Conservation (phyloP, 768 basidiomycete species). For the Kwoniella bestiolae region DNA sequence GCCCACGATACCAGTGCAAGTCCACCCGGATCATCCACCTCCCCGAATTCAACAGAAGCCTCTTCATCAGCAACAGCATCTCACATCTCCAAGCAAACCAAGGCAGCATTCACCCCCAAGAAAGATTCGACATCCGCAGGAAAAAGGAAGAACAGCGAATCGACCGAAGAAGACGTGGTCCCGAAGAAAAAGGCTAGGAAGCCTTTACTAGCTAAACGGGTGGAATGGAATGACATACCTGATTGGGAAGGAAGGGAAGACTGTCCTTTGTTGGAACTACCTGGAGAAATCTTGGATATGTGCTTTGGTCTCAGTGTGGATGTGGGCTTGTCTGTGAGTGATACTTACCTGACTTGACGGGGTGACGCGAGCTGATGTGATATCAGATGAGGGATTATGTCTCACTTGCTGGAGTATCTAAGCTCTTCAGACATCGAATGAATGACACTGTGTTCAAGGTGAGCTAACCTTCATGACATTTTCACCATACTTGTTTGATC, state of each 20-base stretch:
- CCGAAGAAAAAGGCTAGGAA: not conserved
- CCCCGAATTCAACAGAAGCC: too few relatives aligned
- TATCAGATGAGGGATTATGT: conserved; percentile 34
- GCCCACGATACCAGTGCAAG: too few relatives aligned
- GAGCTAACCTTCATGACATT: not conserved
- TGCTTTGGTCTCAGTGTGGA: conserved; percentile 15
- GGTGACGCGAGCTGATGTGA: not conserved
- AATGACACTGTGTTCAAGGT: conserved; percentile 33
- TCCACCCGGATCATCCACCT: not conserved
- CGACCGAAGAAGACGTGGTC: conserved; percentile 1
- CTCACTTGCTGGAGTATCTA: conserved; percentile 33
- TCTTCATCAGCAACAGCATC: too few relatives aligned
- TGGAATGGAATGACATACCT: conserved; percentile 31
- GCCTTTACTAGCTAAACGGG: conserved; percentile 5
- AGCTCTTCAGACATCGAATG: conserved; percentile 30
- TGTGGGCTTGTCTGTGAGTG: conserved; percentile 14
- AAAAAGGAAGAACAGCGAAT: not conserved
- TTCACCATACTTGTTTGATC: not conserved
- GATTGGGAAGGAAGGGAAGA: conserved; percentile 22
- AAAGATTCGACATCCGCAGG: not conserved
- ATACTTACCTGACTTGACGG: not conserved
- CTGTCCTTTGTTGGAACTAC: conserved; percentile 29
- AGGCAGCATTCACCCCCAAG: not conserved
- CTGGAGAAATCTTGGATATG: conserved; percentile 26
- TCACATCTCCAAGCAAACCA: too few relatives aligned